Base-by-base conservation (phyloP, 352 stramenopile genomes). In the Phytophthora fragariaefolia region DNA sequence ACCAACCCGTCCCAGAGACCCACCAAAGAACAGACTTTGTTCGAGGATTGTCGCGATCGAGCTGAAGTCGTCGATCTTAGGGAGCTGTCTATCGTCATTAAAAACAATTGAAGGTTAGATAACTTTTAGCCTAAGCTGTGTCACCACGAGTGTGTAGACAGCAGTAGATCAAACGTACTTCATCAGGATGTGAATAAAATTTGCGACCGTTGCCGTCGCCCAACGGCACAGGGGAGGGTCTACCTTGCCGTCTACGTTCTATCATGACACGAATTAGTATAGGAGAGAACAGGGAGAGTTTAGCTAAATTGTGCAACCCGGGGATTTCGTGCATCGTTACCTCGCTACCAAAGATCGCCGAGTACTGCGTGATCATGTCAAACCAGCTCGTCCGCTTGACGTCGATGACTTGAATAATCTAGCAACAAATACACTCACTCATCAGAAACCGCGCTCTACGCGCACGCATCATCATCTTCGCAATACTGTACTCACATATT, bases 341-440 rank as follows among this genome's bases (percentile, higher is more conserved):
- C 68, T 93, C 80, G 52, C 78, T 92, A 17, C 88, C 88, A 49
- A 97, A 97, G 58, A 97, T 97, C 8, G 90, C 90, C 45, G 87
- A 95, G 70, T 96, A 97, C 59, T 97, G 90, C 7, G 89, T 97
- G 52, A 97, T 92, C 76, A 95, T 87, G 46, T 97, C 89, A 57
- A 97, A 96, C 90, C 88, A 96, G 68, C 87, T 96, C 46, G 90
- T 91, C 27, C 90, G 78, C 68, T 95, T 96, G 32, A 91, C 79
- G 54, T 97, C 90, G 53, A 96, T 93, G 22, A 96, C 57, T 88
- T 95, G 85, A 27, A 94, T 82, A 22, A 88, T 85, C 86, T 96
- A 43, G 65, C 42, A 66, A 4, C 5, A 4, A 60, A 42, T 18
- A 5, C 28, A 34, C 27, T 20, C 43, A 26, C 22, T 26, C 20